Evolutionary conservation across 192 early-diverging fungal species (phyloP), one percentile per base, ranked within the genome.

Genomic region (Linnemannia exigua): DNA sequence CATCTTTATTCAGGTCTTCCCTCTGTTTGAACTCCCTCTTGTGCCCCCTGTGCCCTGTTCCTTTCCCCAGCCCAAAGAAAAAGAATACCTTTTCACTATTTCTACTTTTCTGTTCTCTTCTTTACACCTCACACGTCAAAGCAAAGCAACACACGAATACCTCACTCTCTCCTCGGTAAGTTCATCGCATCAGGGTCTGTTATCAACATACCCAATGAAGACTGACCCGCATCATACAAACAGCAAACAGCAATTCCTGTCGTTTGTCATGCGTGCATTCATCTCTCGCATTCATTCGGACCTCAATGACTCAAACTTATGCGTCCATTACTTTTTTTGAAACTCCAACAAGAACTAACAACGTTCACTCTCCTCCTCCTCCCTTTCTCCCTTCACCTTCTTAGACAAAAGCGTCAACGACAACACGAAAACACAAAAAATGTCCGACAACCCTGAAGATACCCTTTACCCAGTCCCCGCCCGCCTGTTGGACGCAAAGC

Each of bases 401-500:
- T 50, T 25, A 67, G 12, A 47, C 66, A 36, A 41, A 70, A n/a
- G n/a, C n/a, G n/a, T n/a, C n/a, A n/a, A n/a, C n/a, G n/a, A n/a
- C n/a, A n/a, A n/a, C n/a, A n/a, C n/a, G n/a, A n/a, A n/a, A n/a
- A n/a, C n/a, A n/a, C n/a, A n/a, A n/a, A 33, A 36, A 38, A 79
- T 85, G 77, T 44, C 77, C 33, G 83, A 84, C 8, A n/a, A 71
- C 6, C 82, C 36, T 11, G 74, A 67, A 11, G 63, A 78, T 73
- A 54, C 68, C 54, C 47, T 86, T 31, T 73, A 69, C 75, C 89
- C 87, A 33, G 90, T 94, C 35, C 96, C 94, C 35, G 83, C 87
- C 48, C 88, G 96, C 79, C 92, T 96, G 5, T 88, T 93, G 41
- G 88, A 93, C 80, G 22, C 79, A 9, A 7, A 80, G 12, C 80